Base-by-base conservation (phyloP, 257 asterid species). In the Solanum piurae region DNA sequence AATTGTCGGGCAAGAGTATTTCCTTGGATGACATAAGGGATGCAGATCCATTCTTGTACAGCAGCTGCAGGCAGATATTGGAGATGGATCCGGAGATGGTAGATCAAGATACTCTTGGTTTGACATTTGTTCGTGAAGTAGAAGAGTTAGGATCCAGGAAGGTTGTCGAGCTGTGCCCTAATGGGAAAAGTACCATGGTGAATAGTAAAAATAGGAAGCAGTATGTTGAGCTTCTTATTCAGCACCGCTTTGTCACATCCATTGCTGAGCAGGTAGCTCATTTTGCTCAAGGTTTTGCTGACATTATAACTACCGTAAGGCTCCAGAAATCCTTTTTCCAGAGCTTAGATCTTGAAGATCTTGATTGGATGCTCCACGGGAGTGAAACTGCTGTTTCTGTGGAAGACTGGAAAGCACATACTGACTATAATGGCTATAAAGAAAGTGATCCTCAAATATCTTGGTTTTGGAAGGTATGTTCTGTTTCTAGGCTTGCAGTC, bases 401-500 rank as follows among this genome's bases (percentile, higher is more conserved):
- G 36, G 98, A 96, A 91, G 99, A 96, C 89, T 97, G 99, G 99
- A 97, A 87, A 89, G 95, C 96, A 74, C 98, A 97, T 91, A 95
- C 99, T 4, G 95, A 95, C 38, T 97, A 93, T 89, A 90, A 90
- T 84, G 99, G 99, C 90, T 96, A 92, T 88, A 89, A 91, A 74
- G 94, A 94, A 88, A 94, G 93, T 9, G 98, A 97, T 89, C 90
- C 90, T 72, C 98, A 94, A 93, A 95, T 97, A 90, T 86, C 92
- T 85, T 96, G 99, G 99, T 97, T 97, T 88, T 97, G 99, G 99
- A 91, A 96, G 99, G 99, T 96, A 93, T 88, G 23, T 52, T 74
- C 44, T 21, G 38, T 88, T 38, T 69, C 66, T 74, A 31, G 1
- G n/a, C 34, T 68, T 83, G 9, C 69, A 5, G 7, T 87, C 46